Base-by-base conservation (phyloP, 176 grass and related monocot genomes). In the Carex parvula region DNA sequence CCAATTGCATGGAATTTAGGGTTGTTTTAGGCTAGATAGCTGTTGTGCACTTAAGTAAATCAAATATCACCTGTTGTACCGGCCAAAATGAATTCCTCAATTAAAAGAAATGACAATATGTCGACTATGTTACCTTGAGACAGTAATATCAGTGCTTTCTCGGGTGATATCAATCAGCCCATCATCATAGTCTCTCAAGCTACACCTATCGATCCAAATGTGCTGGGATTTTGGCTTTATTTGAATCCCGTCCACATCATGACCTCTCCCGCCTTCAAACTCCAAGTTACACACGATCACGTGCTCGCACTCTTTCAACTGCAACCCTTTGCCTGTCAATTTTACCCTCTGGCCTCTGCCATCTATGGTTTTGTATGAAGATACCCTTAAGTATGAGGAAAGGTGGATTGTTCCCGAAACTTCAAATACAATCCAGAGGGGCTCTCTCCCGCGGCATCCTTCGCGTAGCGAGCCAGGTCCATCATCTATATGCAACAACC, bases 351-450 rank as follows among this genome's bases (percentile, higher is more conserved):
- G 88, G 0, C 90, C 93, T 15, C 93, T 89, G 2, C 93, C 93
- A 79, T 95, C 90, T 76, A 95, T 89, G 62, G 93, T 95, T 84
- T 95, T 95, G 81, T 95, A 60, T 2, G 93, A 95, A 76, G 93
- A 66, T 12, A 95, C 93, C 65, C 88, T 87, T 44, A 95, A 70
- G 86, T 95, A 91, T 46, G 84, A 82, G 0, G n/a, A 52, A 32
- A 95, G 90, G 52, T 87, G 59, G 81, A 95, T 95, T 55, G 80
- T 87, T 79, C 93, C 90, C 3, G 93, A 95, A 17, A 91, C 86
- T 79, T 91, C 86, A 77, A 95, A 95, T 14, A 92, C 85, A 46
- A 95, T 84, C 93, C 93, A 95, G 4, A 89, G 87, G 10, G 93
- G 90, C 15, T 92, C 88, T 79, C 69, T 81, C 22, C 14, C 11